Evolutionary conservation across 805 yeast species (phyloP).

Genomic region (Kuraishia piskuri): DNA sequence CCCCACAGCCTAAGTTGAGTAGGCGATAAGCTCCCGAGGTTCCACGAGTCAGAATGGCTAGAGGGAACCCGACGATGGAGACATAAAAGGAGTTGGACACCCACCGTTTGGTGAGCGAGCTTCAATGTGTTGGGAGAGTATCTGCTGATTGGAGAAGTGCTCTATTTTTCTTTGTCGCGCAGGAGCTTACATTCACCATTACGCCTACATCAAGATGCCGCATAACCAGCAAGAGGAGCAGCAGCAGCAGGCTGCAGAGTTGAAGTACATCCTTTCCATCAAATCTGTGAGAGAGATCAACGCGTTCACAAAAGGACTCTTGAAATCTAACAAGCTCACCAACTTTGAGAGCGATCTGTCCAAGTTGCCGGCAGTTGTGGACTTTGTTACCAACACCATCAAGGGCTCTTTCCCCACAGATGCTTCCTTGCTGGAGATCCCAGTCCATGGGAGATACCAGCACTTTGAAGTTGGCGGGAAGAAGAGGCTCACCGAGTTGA

Average conservation of each 20-base stretch:
- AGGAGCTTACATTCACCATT: too few relatives aligned
- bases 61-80: neutral
- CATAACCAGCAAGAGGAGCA: neutral
- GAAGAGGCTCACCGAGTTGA: slow-evolving; percentile 33
- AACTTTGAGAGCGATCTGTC: slow-evolving; percentile 38
- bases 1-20: neutral
- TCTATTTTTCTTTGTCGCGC: too few relatives aligned
- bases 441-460: slow-evolving; percentile 65
- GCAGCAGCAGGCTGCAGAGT: neutral
- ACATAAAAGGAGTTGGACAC: neutral
- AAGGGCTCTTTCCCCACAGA: slow-evolving; percentile 34
- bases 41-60: too few relatives aligned
- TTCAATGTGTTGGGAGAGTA: too few relatives aligned
- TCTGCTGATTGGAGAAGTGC: too few relatives aligned
- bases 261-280: slow-evolving; percentile 36
- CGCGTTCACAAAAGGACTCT: slow-evolving; percentile 30
- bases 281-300: slow-evolving; percentile 49
- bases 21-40: neutral
- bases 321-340: slow-evolving; percentile 25
- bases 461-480: slow-evolving; percentile 48
- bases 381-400: slow-evolving; percentile 36
- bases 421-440: slow-evolving; percentile 32
- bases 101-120: neutral
- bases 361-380: slow-evolving; percentile 32
- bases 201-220: neutral